Base-by-base conservation (phyloP, 345 rosid genomes). In the Mercurialis annua region DNA sequence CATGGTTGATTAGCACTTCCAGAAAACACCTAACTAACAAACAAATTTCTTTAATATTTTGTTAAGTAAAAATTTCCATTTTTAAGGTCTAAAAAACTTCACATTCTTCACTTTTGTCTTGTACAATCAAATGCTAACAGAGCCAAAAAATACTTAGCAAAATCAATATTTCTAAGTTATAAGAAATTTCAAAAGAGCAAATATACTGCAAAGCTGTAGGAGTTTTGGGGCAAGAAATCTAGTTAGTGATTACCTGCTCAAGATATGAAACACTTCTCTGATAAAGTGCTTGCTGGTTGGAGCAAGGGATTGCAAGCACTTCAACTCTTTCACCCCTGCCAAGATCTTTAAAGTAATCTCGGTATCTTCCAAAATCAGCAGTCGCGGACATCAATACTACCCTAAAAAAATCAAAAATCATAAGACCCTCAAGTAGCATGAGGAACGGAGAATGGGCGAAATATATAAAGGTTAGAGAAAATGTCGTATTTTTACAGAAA, bases 351-450 rank as follows among this genome's bases (percentile, higher is more conserved):
- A 92, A 92, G 82, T 87, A 92, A 78, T 90, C 93, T 77, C 68
- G 81, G 72, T 92, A 92, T 77, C 89, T 84, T 71, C 78, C 60
- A 71, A 87, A 88, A 80, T 92, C 97, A 72, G 96, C 96, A 66
- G 98, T 92, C 69, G 98, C 98, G 76, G 98, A 92, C 98, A 92
- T 92, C 81, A 92, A 80, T 44, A 92, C 93, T 77, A 92, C 79
- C 91, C 98, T 92, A 87, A 34, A 65, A 43, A 73, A 36, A 42
- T 24, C 40, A 58, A 47, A 27, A 67, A 42, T 57, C 31, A 34
- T 62, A 38, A 76, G 23, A 57, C 48, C 46, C 36, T 60, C 42
- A 33, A 2, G 30, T 23, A 47, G 3, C 24, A 20, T 72, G 54
- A 16, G 40, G 40, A 20, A 4, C 18, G 24, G 1, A 34, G 29